Evolutionary conservation across 2,329 filamentous ascomycete genomes (phyloP), one percentile per base, ranked within the genome.

Genomic region (Arthrobotrys pseudoclavata): DNA sequence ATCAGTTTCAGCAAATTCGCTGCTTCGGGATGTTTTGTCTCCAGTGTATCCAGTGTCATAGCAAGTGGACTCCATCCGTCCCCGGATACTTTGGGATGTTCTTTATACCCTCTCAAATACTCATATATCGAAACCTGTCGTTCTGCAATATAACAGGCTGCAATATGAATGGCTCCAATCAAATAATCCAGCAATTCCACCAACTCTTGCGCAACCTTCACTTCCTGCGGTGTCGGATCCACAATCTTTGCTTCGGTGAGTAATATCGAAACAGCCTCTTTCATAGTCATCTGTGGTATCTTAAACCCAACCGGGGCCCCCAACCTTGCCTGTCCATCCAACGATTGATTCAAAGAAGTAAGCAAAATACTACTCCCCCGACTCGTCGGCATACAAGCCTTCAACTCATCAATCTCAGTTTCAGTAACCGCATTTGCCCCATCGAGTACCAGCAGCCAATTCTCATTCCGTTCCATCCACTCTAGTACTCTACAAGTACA

Each of bases 361-460:
- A 90, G 91, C 26, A 92, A 90, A 57, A 92, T 86, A 80, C 88
- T 89, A 13, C 89, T 90, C 69, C 88, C 86, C 76, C 84, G 86
- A 29, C 86, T 86, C 80, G 90, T 89, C 0, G 91, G 91, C n/a
- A 92, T 88, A 78, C 90, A 91, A 42, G 86, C 84, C 57, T 86
- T 84, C 24, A 92, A 84, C 6, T 84, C 82, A 62, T 85, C 84
- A 26, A 86, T 83, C 20, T 86, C 86, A 1, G 86, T 86, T 2
- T 88, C 86, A 5, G 86, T 84, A 60, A 89, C 87, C 75, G 91
- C 91, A 45, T 86, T 87, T 26, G 92, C 86, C 0, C 90, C 90
- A 79, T 92, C 91, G 45, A 92, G 86, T 0, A 92, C 85, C 29
- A 92, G 82, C 1, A 92, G 84, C 91, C 91, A 92, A 6, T 88